Conservation (phyloP, 306 rosid genomes). For the Vachellia pachyceras region DNA sequence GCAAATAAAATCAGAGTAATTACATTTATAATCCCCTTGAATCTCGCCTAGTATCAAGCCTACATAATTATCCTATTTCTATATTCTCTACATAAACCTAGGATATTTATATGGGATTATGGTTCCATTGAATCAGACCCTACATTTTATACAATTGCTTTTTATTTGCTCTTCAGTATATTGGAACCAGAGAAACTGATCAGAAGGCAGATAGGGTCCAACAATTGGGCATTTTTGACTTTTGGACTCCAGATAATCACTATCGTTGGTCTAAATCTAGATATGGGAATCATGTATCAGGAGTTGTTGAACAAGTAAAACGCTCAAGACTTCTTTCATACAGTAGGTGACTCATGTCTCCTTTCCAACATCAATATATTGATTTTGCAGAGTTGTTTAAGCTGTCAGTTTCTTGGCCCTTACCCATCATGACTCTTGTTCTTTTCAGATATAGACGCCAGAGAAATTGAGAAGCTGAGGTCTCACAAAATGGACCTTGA, state of each 20-base stretch:
- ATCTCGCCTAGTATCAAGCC: too few relatives aligned
- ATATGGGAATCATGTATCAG: slow-evolving; percentile 85
- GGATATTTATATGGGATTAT: background rate
- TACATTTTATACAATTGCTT: slow-evolving; percentile 15
- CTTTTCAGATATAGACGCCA: slow-evolving; percentile 64
- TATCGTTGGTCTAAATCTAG: slow-evolving; percentile 81
- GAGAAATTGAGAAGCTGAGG: slow-evolving; percentile 71
- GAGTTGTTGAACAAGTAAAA: slow-evolving; percentile 64
- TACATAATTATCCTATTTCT: too few relatives aligned
- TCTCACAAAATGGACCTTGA: slow-evolving; percentile 66
- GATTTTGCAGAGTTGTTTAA: slow-evolving; percentile 10
- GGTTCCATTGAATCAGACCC: slow-evolving; percentile 23
- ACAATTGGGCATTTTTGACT: slow-evolving; percentile 66
- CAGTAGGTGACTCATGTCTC: slow-evolving; percentile 55
- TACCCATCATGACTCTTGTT: slow-evolving; percentile 13
- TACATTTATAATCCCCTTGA: too few relatives aligned
- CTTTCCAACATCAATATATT: slow-evolving; percentile 6
- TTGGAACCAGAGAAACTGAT: slow-evolving; percentile 83
- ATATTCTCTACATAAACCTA: slow-evolving; percentile 31
- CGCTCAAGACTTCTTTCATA: slow-evolving; percentile 61
- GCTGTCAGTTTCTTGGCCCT: slow-evolving; percentile 7
- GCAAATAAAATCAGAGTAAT: too few relatives aligned
- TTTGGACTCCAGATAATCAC: slow-evolving; percentile 96
- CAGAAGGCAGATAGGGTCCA: slow-evolving; percentile 71
- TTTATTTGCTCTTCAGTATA: slow-evolving; percentile 59